A percentile compares a stretch with the other conserved stretches of the same genome.
These are phyloP conservation scores for Thelonectria discophora DNA, from an alignment of 2,329 filamentous ascomycete genomes.

Conservation along the genomic window DNA sequence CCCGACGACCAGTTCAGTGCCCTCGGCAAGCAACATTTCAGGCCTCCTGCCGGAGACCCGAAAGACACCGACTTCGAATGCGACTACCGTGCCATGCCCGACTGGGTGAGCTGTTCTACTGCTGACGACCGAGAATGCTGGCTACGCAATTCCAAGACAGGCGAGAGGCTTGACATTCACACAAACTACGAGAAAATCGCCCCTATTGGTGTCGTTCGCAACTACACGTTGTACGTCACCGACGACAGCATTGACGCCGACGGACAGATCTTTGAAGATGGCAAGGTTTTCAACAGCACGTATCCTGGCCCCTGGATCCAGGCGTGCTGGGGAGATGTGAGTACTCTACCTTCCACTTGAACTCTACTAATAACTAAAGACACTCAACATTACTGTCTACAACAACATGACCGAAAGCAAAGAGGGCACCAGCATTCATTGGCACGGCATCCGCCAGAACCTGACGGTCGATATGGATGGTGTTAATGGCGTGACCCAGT, in stretches of 20 bases:
- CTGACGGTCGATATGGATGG: conserved; percentile 36
- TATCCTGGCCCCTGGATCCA: conserved; percentile 44
- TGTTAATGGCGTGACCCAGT: conserved; percentile 36
- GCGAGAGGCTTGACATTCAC: conserved; percentile 36
- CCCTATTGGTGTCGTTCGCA: conserved; percentile 31
- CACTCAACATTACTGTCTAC: conserved; percentile 31
- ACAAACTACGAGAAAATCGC: conserved; percentile 41
- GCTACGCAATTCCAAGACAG: conserved; percentile 35
- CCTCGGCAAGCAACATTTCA: conserved; percentile 7
- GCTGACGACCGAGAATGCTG: conserved; percentile 40
- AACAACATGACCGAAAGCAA: conserved; percentile 29
- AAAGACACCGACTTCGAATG: conserved; percentile 31
- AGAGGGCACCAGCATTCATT: conserved; percentile 39
- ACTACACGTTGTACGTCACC: conserved; percentile 34
- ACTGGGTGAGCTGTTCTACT: conserved; percentile 37
- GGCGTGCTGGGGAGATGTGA: conserved; percentile 43
- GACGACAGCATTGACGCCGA: conserved; percentile 34
- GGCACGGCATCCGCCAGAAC: conserved; percentile 36
- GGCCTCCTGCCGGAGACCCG: conserved; percentile 18
- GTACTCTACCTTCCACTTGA: not conserved
- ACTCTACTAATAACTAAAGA: not conserved
- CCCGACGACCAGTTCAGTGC: not conserved
- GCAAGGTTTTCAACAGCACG: conserved; percentile 38
- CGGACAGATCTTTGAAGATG: conserved; percentile 32
- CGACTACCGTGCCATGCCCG: conserved; percentile 39